These are phyloP conservation scores for Tetrahymena malaccensis DNA, from an alignment of 73 alveolate species.

Conservation along the genomic window DNA sequence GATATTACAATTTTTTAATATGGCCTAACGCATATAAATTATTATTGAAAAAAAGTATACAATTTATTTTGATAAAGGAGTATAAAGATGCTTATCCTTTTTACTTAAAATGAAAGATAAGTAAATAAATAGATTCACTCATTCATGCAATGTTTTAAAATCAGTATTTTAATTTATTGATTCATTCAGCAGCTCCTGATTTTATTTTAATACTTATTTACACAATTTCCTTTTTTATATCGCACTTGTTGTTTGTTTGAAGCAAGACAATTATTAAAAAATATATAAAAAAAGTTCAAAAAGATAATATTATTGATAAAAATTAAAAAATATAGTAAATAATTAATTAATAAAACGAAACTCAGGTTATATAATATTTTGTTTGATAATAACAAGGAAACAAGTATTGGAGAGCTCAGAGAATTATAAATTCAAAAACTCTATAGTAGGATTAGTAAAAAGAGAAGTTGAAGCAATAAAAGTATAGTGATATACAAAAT, in stretches of 20 bases:
- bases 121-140: too few relatives aligned
- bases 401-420: not conserved
- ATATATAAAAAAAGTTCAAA: not conserved
- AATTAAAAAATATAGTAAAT: not conserved
- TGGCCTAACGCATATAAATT: too few relatives aligned
- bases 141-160: not conserved
- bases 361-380: not conserved
- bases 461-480: not conserved
- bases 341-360: not conserved
- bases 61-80: too few relatives aligned
- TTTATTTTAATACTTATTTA: not conserved
- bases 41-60: too few relatives aligned
- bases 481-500: not conserved
- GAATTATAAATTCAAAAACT: not conserved
- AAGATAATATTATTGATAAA: not conserved
- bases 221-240: not conserved
- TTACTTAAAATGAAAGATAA: too few relatives aligned
- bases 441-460: not conserved
- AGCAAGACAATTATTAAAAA: not conserved
- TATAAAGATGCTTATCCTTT: too few relatives aligned
- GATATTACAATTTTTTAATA: too few relatives aligned
- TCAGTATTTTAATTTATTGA: not conserved
- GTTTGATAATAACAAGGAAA: not conserved
- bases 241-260: not conserved
- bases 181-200: not conserved